These are phyloP conservation scores for Acanthamoeba rhysodes DNA, from an alignment of 208 protist species.

Conservation along the genomic window DNA sequence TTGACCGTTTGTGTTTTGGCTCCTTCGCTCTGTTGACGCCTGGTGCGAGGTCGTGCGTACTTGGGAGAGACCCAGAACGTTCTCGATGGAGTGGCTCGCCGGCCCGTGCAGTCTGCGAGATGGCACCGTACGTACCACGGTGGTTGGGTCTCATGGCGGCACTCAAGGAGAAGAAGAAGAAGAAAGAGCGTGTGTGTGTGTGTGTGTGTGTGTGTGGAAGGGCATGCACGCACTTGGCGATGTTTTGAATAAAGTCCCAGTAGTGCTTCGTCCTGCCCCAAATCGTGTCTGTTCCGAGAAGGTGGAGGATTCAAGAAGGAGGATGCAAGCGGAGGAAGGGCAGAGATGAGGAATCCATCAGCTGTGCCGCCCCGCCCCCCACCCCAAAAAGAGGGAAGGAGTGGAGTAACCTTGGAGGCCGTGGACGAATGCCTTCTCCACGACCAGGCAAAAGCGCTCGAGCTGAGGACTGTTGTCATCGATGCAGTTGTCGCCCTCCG, in stretches of 20 bases:
- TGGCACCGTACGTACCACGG: too few relatives aligned
- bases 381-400: neutral
- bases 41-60: neutral
- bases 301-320: neutral
- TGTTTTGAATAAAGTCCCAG: slow-evolving; percentile 33
- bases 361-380: neutral
- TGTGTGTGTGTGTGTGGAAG: neutral
- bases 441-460: slow-evolving; percentile 44
- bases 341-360: neutral
- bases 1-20: neutral
- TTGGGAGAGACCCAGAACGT: slow-evolving; percentile 2
- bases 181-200: neutral
- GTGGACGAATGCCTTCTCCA: slow-evolving; percentile 55
- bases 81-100: slow-evolving; percentile 23
- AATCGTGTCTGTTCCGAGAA: neutral
- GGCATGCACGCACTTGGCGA: slow-evolving; percentile 7
- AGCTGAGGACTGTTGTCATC: slow-evolving; percentile 65
- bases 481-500: neutral
- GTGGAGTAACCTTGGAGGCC: slow-evolving; percentile 15
- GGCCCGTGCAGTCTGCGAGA: neutral
- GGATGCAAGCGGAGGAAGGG: neutral
- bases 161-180: neutral
- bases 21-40: neutral
- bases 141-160: too few relatives aligned
- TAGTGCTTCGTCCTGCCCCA: slow-evolving; percentile 39